phyloP scores from a whole-genome alignment of 2,329 filamentous ascomycete species.

The Daldinia eschscholtzii region DNA sequence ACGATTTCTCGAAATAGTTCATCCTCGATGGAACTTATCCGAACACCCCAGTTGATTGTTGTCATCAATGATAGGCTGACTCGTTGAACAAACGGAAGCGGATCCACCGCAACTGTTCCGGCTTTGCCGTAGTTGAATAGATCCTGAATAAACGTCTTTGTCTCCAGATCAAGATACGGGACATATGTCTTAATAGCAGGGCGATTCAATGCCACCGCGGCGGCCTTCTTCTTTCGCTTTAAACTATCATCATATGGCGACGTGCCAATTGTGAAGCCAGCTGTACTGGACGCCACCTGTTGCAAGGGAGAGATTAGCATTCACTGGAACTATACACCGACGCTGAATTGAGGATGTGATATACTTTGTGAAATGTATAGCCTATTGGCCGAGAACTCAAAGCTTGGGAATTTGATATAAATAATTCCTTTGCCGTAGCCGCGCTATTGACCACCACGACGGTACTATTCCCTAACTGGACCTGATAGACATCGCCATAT shows the following conservation, averaged over 20 bases:
- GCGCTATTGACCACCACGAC: constrained; percentile 85
- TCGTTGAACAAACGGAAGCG: constrained; percentile 78
- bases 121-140: constrained; percentile 73
- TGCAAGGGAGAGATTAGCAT: not conserved
- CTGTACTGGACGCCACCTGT: constrained; percentile 73
- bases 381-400: constrained; percentile 82
- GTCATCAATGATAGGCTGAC: constrained; percentile 82
- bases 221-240: constrained; percentile 81
- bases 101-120: constrained; percentile 75
- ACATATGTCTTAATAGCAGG: constrained; percentile 83
- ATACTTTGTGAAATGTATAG: constrained; percentile 83
- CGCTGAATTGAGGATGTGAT: not conserved
- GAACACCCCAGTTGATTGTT: constrained; percentile 83
- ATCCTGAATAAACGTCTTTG: constrained; percentile 78
- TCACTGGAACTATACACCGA: not conserved
- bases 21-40: constrained; percentile 78
- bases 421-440: constrained; percentile 78
- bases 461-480: constrained; percentile 75
- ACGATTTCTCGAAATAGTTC: constrained; percentile 79
- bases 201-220: constrained; percentile 81
- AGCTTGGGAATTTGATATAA: constrained; percentile 83
- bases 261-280: constrained; percentile 85
- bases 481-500: constrained; percentile 75
- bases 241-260: constrained; percentile 87
- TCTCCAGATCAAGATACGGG: constrained; percentile 85